Conservation (phyloP, 768 basidiomycete genomes). For the Podaxis pistillaris region DNA sequence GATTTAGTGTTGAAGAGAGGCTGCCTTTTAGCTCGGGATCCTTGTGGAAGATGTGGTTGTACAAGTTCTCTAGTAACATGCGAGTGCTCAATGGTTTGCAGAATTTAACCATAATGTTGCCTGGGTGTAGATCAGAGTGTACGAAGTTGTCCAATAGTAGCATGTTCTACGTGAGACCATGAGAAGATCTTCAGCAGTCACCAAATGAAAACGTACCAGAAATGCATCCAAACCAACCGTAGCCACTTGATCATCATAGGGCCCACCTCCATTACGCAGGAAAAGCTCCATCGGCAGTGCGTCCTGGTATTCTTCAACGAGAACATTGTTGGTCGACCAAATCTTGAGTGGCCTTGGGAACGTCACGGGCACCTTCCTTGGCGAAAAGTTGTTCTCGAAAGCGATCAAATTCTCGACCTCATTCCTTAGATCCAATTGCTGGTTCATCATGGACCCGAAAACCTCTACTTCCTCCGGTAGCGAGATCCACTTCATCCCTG, state of each 20-base stretch:
- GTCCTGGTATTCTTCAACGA: constrained; percentile 93
- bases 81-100: constrained; percentile 76
- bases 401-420: constrained; percentile 85
- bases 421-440: constrained; percentile 86
- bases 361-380: constrained; percentile 75
- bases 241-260: constrained; percentile 86
- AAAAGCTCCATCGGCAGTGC: constrained; percentile 89
- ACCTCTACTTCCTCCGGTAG: constrained; percentile 93
- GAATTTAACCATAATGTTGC: constrained; percentile 98
- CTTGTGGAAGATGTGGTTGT: constrained; percentile 48
- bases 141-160: constrained; percentile 97
- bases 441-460: constrained; percentile 96
- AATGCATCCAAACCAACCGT: constrained; percentile 95
- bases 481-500: constrained; percentile 96
- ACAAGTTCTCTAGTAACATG: constrained; percentile 60
- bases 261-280: constrained; percentile 86
- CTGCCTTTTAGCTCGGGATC: constrained; percentile 17
- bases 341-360: constrained; percentile 86
- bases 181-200: neutral
- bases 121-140: constrained; percentile 87
- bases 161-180: constrained; percentile 72
- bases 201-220: constrained; percentile 55
- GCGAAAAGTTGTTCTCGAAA: constrained; percentile 86
- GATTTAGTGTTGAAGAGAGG: constrained; percentile 25
- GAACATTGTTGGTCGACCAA: constrained; percentile 78